phyloP scores from a whole-genome alignment of 2,329 filamentous ascomycete genomes.

The Cercospora canescens region DNA sequence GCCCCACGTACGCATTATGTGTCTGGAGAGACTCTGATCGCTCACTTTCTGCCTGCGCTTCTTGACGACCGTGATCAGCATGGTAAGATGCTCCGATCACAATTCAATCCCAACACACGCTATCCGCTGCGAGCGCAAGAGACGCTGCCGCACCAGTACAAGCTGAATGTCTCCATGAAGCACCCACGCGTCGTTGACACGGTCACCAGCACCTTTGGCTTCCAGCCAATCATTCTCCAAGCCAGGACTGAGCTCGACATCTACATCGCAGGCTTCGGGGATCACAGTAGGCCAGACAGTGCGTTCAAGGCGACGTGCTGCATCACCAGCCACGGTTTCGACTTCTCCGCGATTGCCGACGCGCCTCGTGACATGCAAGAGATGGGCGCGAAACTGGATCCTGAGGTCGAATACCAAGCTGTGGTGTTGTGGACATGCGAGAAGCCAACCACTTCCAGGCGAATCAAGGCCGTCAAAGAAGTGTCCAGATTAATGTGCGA shows the following conservation, averaged over 20 bases:
- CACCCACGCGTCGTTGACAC: too few relatives aligned
- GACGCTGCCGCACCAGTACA: too few relatives aligned
- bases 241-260: not conserved
- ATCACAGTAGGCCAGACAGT: not conserved
- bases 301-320: not conserved
- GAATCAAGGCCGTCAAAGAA: not conserved
- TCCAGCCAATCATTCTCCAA: too few relatives aligned
- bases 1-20: too few relatives aligned
- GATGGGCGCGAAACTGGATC: not conserved
- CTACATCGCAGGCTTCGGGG: not conserved
- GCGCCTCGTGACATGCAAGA: not conserved
- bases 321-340: not conserved
- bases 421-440: not conserved
- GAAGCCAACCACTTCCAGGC: not conserved
- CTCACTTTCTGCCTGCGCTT: too few relatives aligned
- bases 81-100: too few relatives aligned
- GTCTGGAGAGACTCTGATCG: too few relatives aligned
- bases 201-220: too few relatives aligned
- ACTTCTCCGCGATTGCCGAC: not conserved
- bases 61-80: too few relatives aligned
- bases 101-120: too few relatives aligned
- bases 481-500: not conserved
- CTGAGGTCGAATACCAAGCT: not conserved
- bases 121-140: too few relatives aligned
- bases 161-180: too few relatives aligned